Evolutionary conservation across 208 protist genomes (phyloP).

Genomic region (Trypanosoma scelopori): DNA sequence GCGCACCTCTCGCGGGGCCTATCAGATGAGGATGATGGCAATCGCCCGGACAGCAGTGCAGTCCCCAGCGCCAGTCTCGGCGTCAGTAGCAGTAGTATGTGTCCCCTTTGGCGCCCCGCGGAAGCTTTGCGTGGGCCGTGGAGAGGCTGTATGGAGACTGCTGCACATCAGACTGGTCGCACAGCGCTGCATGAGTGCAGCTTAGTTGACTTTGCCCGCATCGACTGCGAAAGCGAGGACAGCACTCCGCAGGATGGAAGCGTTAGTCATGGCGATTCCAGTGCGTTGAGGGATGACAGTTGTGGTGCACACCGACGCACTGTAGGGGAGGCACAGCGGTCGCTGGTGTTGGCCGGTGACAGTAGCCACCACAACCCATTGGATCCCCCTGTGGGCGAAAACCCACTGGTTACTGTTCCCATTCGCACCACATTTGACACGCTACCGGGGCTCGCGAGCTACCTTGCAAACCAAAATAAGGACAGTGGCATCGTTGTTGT

Average conservation of each 20-base stretch:
- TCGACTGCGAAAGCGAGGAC: conserved; percentile 9
- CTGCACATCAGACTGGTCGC: neutral
- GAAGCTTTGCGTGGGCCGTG: neutral
- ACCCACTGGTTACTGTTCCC: conserved; percentile 12
- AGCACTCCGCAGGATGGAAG: neutral
- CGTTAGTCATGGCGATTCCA: neutral
- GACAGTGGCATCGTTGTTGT: conserved; percentile 13
- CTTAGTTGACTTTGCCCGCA: conserved; percentile 13
- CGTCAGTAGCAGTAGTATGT: neutral
- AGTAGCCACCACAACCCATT: neutral
- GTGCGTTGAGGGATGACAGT: neutral
- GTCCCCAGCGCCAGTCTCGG: neutral
- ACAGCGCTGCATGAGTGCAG: neutral
- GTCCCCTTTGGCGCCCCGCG: neutral
- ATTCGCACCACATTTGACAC: conserved; percentile 21
- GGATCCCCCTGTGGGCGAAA: neutral
- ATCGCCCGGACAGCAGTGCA: neutral
- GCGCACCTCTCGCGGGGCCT: neutral
- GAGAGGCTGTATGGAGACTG: neutral
- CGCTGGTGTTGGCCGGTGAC: neutral
- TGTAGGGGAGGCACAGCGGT: neutral
- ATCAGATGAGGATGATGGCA: neutral
- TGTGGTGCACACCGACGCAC: neutral
- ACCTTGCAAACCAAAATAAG: conserved; percentile 13
- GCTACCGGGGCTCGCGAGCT: conserved; percentile 13